These are phyloP conservation scores for Termitomyces sp. DNA, from an alignment of 768 basidiomycete genomes.

Conservation along the genomic window DNA sequence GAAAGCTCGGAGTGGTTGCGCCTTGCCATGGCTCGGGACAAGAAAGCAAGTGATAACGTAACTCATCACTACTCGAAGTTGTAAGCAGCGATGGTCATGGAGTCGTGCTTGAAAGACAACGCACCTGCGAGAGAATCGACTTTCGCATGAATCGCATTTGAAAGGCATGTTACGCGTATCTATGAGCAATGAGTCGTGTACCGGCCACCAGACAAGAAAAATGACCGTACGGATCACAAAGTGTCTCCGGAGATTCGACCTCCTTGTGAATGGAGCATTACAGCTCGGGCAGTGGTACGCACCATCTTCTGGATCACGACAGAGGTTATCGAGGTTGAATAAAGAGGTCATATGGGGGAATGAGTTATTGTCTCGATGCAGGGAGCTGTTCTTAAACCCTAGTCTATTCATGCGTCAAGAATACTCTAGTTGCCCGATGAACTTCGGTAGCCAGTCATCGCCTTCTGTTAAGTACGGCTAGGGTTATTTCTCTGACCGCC, in stretches of 20 bases:
- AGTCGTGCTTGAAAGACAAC: not conserved
- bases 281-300: constrained; percentile 35
- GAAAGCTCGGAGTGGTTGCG: not conserved
- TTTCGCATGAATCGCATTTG: constrained; percentile 6
- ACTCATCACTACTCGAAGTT: constrained; percentile 11
- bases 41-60: constrained; percentile 9
- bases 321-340: constrained; percentile 28
- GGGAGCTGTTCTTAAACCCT: constrained; percentile 1
- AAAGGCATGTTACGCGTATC: constrained; percentile 12
- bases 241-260: constrained; percentile 33
- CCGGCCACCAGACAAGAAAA: not conserved
- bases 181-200: not conserved
- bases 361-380: not conserved
- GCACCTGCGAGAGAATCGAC: constrained; percentile 9
- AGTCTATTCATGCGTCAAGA: not conserved
- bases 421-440: constrained; percentile 1
- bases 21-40: constrained; percentile 6
- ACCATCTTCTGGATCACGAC: constrained; percentile 29
- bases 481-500: not conserved
- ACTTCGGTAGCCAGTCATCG: not conserved
- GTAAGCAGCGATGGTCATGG: too few relatives aligned
- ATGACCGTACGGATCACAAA: constrained; percentile 30
- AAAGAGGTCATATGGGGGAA: constrained; percentile 4
- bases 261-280: constrained; percentile 32
- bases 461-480: constrained; percentile 4